phyloP scores from a whole-genome alignment of 805 yeast species.

The Schizosaccharomyces japonicus region DNA sequence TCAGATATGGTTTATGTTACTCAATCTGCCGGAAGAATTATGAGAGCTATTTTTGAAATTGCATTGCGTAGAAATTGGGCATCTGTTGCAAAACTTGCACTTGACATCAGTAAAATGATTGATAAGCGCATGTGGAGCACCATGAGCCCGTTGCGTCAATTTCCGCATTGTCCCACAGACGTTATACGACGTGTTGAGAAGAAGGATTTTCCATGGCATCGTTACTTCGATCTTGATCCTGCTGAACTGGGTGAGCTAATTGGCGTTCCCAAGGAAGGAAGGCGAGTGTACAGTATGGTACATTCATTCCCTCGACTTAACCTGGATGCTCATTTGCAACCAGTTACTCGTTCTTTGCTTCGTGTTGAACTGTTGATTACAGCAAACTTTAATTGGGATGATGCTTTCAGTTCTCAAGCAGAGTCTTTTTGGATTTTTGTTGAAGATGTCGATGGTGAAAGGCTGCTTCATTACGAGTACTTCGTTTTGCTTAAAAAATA shows the following conservation, averaged over 20 bases:
- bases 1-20: constrained; percentile 84
- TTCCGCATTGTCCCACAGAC: constrained; percentile 42
- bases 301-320: constrained; percentile 49
- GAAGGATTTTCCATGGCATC: constrained; percentile 61
- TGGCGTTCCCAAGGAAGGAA: constrained; percentile 44
- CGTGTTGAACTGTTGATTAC: constrained; percentile 39
- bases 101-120: constrained; percentile 55
- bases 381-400: constrained; percentile 67
- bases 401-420: constrained; percentile 31
- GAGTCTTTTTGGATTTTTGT: constrained; percentile 50
- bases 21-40: constrained; percentile 74
- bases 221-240: constrained; percentile 45
- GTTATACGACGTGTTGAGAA: constrained; percentile 53
- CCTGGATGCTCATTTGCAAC: constrained; percentile 40
- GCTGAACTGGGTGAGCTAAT: constrained; percentile 68
- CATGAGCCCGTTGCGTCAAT: constrained; percentile 69
- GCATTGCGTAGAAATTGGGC: constrained; percentile 53
- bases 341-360: constrained; percentile 47
- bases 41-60: constrained; percentile 68
- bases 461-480: constrained; percentile 33
- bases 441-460: constrained; percentile 68
- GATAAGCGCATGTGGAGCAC: constrained; percentile 67
- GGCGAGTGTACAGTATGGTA: constrained; percentile 26
- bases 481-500: constrained; percentile 28
- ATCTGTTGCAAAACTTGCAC: constrained; percentile 27